These are phyloP conservation scores for Ophiocytium majus DNA, from an alignment of 352 stramenopile species.

Conservation along the genomic window DNA sequence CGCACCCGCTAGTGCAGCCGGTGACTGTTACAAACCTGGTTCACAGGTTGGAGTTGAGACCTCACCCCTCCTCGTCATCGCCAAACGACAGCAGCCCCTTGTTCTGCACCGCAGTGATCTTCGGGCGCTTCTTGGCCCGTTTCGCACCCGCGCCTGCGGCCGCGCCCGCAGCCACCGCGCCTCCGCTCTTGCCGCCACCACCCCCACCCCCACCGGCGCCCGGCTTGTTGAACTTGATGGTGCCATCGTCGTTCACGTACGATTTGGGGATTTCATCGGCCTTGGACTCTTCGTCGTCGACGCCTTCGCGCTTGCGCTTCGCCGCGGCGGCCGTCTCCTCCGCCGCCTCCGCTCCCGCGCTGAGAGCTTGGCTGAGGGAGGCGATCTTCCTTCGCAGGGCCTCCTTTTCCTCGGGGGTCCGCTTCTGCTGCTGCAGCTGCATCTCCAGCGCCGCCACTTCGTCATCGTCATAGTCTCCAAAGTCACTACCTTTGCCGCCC, in stretches of 20 bases:
- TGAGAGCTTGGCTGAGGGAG: neutral
- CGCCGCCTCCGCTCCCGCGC: neutral
- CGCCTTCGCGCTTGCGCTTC: neutral
- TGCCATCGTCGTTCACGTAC: neutral
- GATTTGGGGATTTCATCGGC: too few species aligned
- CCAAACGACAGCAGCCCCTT: neutral
- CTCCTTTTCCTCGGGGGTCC: neutral
- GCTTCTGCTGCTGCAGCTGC: neutral
- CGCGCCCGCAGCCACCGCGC: too few species aligned
- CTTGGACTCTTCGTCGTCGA: too few species aligned
- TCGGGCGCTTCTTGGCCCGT: neutral
- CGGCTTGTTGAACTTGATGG: neutral
- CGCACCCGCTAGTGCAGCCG: too few species aligned
- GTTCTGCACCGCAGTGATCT: neutral
- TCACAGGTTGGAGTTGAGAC: too few species aligned
- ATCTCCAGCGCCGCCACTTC: neutral
- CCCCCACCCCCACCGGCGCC: too few species aligned
- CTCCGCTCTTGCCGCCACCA: neutral
- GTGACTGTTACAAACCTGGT: too few species aligned
- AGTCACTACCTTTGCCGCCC: too few species aligned
- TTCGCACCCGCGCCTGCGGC: neutral
- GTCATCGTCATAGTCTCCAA: neutral
- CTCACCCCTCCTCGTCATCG: neutral
- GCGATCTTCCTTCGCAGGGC: neutral
- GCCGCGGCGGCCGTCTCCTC: too few species aligned